phyloP scores from a whole-genome alignment of 192 early-diverging fungal species.

The Backusella luteola region DNA sequence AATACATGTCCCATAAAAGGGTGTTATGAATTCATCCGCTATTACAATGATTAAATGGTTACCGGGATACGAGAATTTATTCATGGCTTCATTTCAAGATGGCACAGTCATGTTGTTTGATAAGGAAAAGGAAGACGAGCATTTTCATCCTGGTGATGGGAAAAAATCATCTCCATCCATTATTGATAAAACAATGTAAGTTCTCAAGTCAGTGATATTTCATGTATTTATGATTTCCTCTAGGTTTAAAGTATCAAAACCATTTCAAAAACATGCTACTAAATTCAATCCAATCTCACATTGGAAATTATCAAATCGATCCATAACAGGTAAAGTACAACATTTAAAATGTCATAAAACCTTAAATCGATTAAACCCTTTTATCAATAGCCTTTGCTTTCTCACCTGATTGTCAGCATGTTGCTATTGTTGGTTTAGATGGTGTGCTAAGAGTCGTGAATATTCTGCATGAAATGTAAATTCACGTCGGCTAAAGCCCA shows the following conservation, averaged over 20 bases:
- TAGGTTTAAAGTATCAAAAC: constrained; percentile 49
- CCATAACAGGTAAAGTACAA: constrained; percentile 21
- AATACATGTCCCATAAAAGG: constrained; percentile 33
- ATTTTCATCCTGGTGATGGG: constrained; percentile 31
- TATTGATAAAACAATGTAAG: constrained; percentile 2
- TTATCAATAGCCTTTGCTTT: constrained; percentile 66
- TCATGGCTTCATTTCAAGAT: constrained; percentile 85
- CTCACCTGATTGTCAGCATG: constrained; percentile 83
- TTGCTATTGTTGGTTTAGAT: constrained; percentile 81
- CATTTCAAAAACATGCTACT: constrained; percentile 46
- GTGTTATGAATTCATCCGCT: constrained; percentile 61
- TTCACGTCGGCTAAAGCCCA: too few species aligned
- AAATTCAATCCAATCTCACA: constrained; percentile 44
- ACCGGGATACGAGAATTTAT: constrained; percentile 79
- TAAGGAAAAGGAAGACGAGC: constrained; percentile 85
- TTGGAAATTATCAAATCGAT: constrained; percentile 33
- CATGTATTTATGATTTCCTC: background rate
- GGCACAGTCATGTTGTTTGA: constrained; percentile 87
- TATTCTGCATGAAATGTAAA: constrained; percentile 59
- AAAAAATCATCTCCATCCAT: background rate
- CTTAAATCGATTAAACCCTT: background rate
- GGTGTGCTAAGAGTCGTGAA: constrained; percentile 81
- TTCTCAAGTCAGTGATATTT: too few species aligned
- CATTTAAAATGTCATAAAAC: background rate
- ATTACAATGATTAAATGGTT: constrained; percentile 89